These are phyloP conservation scores for Solanum boliviense DNA, from an alignment of 257 asterid genomes.

Conservation along the genomic window DNA sequence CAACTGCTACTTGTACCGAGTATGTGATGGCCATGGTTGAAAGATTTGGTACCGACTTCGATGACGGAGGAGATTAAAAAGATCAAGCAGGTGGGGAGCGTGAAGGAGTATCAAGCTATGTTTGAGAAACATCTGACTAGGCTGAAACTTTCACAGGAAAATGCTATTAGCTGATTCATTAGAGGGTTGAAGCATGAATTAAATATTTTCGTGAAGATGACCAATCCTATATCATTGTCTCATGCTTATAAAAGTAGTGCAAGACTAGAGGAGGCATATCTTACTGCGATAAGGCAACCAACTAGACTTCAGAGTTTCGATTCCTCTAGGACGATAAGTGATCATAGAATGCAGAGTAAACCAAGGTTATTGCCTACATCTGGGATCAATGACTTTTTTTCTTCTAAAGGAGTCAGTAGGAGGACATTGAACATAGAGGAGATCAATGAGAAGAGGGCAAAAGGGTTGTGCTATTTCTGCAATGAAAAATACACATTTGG, in stretches of 20 bases:
- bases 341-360: background rate
- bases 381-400: background rate
- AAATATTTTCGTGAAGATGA: background rate
- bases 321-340: background rate
- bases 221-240: background rate
- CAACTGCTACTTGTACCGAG: background rate
- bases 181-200: background rate
- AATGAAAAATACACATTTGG: background rate
- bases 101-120: background rate
- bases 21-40: background rate
- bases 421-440: background rate
- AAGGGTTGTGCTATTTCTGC: background rate
- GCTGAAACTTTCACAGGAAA: background rate
- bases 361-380: background rate
- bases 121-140: background rate
- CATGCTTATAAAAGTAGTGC: background rate
- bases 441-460: background rate
- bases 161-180: background rate
- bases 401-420: background rate
- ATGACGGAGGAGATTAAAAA: background rate
- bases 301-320: background rate
- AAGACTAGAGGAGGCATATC: background rate
- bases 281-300: background rate
- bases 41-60: background rate
- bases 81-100: background rate